Evolutionary conservation across 495 filamentous ascomycete genomes (phyloP).

Genomic region (Staphylotrichum tortipilum): DNA sequence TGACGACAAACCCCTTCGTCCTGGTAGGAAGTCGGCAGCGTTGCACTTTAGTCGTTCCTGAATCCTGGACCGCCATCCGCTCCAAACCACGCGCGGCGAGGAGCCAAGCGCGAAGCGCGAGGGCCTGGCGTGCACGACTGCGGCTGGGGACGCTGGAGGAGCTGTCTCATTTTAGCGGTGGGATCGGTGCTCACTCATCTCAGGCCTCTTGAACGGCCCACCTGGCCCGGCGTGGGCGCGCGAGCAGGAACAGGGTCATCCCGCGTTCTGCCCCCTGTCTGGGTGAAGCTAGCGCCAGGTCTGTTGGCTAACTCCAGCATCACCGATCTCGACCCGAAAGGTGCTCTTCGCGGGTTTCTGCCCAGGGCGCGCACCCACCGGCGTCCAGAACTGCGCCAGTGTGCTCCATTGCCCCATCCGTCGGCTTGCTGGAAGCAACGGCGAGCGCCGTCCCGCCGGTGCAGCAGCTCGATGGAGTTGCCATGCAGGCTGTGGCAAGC

Average conservation of each 20-base stretch:
- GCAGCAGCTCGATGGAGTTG: not conserved
- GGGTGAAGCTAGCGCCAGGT: not conserved
- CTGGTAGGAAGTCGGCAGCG: too few relatives aligned
- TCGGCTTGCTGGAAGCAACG: not conserved
- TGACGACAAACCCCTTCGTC: too few relatives aligned
- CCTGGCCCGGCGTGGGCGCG: not conserved
- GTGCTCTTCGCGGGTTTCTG: too few relatives aligned
- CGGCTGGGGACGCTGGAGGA: not conserved
- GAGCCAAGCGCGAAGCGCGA: slow-evolving; percentile 8
- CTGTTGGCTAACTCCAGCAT: not conserved
- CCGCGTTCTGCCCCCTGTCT: not conserved
- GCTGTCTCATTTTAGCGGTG: slow-evolving; percentile 1
- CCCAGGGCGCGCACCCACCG: too few relatives aligned
- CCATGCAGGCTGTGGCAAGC: not conserved
- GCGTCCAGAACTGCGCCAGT: too few relatives aligned
- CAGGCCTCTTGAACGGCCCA: not conserved
- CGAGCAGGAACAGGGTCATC: not conserved
- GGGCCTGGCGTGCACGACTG: not conserved
- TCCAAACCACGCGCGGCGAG: not conserved
- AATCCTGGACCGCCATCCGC: too few relatives aligned
- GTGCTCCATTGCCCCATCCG: not conserved
- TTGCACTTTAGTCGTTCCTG: too few relatives aligned
- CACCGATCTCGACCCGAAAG: not conserved
- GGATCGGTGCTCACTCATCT: slow-evolving; percentile 9
- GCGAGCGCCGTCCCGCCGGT: slow-evolving; percentile 4